These are phyloP conservation scores for Babesia caballi DNA, from an alignment of 169 alveolate genomes.

Conservation along the genomic window DNA sequence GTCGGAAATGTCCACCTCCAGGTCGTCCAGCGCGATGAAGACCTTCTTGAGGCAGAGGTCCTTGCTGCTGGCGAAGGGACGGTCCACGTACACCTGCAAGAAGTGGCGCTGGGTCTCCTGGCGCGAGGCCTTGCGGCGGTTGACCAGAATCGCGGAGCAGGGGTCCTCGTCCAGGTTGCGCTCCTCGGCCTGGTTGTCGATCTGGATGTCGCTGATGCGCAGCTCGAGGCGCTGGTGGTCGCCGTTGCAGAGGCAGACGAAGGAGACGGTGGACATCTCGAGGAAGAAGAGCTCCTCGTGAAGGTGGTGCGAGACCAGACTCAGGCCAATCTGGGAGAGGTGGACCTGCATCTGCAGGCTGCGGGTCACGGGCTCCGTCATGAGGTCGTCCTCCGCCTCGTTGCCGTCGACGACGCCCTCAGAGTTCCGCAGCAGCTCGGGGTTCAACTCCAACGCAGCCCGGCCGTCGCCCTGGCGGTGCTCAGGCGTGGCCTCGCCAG, in stretches of 20 bases:
- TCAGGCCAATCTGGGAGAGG: constrained; percentile 76
- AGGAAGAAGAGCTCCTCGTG: constrained; percentile 81
- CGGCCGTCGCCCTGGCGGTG: not conserved
- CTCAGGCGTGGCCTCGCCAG: constrained; percentile 11
- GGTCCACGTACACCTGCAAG: constrained; percentile 76
- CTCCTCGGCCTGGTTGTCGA: constrained; percentile 78
- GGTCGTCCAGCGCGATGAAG: constrained; percentile 74
- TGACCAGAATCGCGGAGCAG: constrained; percentile 65
- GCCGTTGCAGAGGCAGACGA: constrained; percentile 73
- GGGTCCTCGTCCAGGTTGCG: constrained; percentile 47
- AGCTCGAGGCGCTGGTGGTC: constrained; percentile 79
- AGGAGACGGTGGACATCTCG: constrained; percentile 75
- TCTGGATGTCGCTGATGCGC: constrained; percentile 77
- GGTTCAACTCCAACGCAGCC: not conserved
- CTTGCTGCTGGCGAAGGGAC: constrained; percentile 75
- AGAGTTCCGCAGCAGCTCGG: constrained; percentile 10
- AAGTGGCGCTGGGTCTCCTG: constrained; percentile 51
- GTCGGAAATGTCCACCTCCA: constrained; percentile 77
- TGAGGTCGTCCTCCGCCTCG: constrained; percentile 22
- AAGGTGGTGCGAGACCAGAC: constrained; percentile 75
- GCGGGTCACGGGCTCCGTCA: constrained; percentile 1
- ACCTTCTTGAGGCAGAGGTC: constrained; percentile 76
- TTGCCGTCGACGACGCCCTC: constrained; percentile 6
- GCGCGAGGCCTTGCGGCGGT: constrained; percentile 57
- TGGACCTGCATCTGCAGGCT: constrained; percentile 59